Conservation (phyloP, 2,329 filamentous ascomycete genomes). For the Xylaria sp. region DNA sequence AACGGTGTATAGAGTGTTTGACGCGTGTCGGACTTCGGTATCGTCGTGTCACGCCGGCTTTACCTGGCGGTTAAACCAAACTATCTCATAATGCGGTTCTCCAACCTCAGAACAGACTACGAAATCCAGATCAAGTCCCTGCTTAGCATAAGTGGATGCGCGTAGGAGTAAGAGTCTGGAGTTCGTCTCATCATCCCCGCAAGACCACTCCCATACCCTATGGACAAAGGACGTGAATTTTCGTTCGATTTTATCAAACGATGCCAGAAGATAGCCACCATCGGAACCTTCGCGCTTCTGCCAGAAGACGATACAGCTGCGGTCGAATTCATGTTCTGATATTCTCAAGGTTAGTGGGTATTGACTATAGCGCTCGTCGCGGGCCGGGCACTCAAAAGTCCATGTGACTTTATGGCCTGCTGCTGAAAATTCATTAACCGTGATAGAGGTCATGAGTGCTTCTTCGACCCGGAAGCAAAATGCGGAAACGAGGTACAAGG, state of each 20-base stretch:
- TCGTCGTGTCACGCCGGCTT: no score
- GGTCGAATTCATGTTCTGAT: slow-evolving; percentile 10
- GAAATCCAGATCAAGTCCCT: slow-evolving; percentile 7
- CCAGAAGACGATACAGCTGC: slow-evolving; percentile 7
- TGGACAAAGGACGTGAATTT: slow-evolving; percentile 1
- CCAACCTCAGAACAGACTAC: neutral
- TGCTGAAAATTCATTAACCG: slow-evolving; percentile 12
- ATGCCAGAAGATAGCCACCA: neutral
- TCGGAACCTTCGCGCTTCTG: fast-evolving
- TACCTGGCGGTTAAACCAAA: neutral
- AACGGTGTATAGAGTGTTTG: no score
- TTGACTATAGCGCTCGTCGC: neutral
- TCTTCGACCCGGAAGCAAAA: neutral
- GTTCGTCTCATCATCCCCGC: neutral
- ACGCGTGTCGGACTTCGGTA: no score
- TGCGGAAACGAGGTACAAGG: slow-evolving; percentile 29
- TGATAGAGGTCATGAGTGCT: neutral
- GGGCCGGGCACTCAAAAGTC: neutral
- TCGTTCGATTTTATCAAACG: slow-evolving; percentile 17
- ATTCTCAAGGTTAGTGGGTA: neutral
- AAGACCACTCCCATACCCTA: no score
- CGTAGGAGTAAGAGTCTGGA: no score
- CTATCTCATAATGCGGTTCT: neutral
- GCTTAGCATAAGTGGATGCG: no score
- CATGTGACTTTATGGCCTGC: neutral